phyloP scores from a whole-genome alignment of 2,329 filamentous ascomycete species.

The Juglanconis sp. region DNA sequence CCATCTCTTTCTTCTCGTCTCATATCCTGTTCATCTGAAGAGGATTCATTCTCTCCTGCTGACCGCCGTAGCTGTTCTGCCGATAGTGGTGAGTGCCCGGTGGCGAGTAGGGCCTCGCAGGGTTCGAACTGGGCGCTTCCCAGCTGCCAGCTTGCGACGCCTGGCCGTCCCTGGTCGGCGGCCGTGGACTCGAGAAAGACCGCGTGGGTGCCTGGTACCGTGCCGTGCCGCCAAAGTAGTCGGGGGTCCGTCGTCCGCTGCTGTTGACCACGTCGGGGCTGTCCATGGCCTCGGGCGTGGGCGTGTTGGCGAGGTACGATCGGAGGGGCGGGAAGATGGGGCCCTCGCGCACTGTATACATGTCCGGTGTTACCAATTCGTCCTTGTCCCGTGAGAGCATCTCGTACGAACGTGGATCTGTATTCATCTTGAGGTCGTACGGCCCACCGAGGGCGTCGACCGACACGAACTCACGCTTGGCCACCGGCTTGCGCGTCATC shows the following conservation, averaged over 20 bases:
- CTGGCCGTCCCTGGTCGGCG: conserved; percentile 32
- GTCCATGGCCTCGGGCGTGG: conserved; percentile 17
- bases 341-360: conserved; percentile 25
- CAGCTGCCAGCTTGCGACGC: conserved; percentile 37
- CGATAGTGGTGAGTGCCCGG: conserved; percentile 22
- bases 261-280: conserved; percentile 17
- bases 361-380: conserved; percentile 49
- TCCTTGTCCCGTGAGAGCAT: conserved; percentile 64
- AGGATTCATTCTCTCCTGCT: conserved; percentile 46
- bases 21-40: conserved; percentile 56
- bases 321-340: conserved; percentile 21
- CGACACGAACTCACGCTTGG: conserved; percentile 80
- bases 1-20: conserved; percentile 12
- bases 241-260: conserved; percentile 45
- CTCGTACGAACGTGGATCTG: conserved; percentile 69
- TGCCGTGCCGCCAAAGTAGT: conserved; percentile 54
- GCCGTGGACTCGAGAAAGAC: conserved; percentile 55
- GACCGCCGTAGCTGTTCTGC: conserved; percentile 16
- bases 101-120: conserved; percentile 14
- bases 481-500: conserved; percentile 45
- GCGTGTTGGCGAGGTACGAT: conserved; percentile 18
- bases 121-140: conserved; percentile 27
- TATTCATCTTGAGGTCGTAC: conserved; percentile 49
- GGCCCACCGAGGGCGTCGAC: conserved; percentile 63
- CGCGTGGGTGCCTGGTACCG: conserved; percentile 52